These are phyloP conservation scores for Cladosporium sp. DNA, from an alignment of 2,329 filamentous ascomycete genomes.

Conservation along the genomic window DNA sequence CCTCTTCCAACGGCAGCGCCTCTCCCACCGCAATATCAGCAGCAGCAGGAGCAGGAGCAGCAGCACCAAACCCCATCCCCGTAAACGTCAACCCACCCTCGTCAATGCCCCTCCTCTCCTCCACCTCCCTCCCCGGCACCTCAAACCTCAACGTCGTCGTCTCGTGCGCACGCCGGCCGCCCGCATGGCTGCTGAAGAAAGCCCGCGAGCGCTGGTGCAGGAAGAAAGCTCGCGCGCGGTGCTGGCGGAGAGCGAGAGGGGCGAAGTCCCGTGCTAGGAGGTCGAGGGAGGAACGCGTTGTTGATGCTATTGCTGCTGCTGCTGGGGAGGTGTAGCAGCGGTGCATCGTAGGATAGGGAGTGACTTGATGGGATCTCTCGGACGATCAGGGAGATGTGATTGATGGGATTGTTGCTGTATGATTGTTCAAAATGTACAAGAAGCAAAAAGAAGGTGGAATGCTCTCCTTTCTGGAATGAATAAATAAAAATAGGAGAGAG, in stretches of 20 bases:
- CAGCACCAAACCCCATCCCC: too few relatives aligned
- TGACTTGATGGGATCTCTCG: too few relatives aligned
- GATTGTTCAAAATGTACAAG: too few relatives aligned
- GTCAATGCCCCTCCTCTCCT: constrained; percentile 9
- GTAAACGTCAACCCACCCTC: constrained; percentile 10
- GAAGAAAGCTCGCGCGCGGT: constrained; percentile 16
- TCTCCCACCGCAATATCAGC: neutral
- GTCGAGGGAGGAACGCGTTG: constrained; percentile 15
- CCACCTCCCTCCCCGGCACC: neutral
- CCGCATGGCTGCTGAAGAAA: neutral
- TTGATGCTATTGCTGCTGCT: neutral
- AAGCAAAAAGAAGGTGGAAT: too few relatives aligned
- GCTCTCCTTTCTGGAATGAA: too few relatives aligned
- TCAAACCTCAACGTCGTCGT: too few relatives aligned
- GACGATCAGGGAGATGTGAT: too few relatives aligned
- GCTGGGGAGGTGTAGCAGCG: neutral
- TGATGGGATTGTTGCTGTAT: too few relatives aligned
- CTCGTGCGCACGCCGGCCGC: too few relatives aligned
- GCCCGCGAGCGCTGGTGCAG: constrained; percentile 1
- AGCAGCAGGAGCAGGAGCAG: too few relatives aligned
- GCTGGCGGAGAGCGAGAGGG: constrained; percentile 18
- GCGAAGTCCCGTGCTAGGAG: too few relatives aligned
- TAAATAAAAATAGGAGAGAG: too few relatives aligned
- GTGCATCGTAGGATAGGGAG: neutral
- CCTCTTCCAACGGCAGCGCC: constrained; percentile 3